Conservation (phyloP, 31 red algal species). For the Endocladia muricata region DNA sequence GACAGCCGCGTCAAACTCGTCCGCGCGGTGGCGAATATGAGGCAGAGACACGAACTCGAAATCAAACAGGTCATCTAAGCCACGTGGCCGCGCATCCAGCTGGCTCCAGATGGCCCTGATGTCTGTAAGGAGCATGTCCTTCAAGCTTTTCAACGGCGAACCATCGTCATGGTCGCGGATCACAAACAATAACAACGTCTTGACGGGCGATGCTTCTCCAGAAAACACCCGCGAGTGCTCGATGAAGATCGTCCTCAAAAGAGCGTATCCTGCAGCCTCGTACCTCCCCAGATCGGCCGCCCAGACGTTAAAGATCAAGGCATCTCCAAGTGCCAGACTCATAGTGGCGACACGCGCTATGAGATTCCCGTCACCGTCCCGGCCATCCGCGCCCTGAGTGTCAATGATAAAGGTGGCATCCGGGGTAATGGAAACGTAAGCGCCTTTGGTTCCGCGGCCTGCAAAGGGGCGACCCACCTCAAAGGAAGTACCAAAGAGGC, state of each 20-base stretch:
- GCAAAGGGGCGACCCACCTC: slow-evolving; percentile 59
- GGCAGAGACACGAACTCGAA: slow-evolving; percentile 87
- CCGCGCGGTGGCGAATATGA: slow-evolving; percentile 74
- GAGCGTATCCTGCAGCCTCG: slow-evolving; percentile 88
- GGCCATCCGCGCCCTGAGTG: slow-evolving; percentile 82
- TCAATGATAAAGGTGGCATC: slow-evolving; percentile 51
- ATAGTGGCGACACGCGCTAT: slow-evolving; percentile 64
- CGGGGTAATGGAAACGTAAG: slow-evolving; percentile 38
- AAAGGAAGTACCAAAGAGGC: slow-evolving; percentile 67
- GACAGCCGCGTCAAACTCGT: slow-evolving; percentile 69
- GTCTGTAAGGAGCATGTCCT: slow-evolving; percentile 63
- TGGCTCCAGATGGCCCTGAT: slow-evolving; percentile 66
- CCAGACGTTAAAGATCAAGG: slow-evolving; percentile 86
- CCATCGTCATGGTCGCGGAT: slow-evolving; percentile 94
- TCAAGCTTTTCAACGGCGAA: slow-evolving; percentile 55
- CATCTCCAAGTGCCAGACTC: slow-evolving; percentile 67
- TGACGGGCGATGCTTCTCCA: slow-evolving; percentile 49
- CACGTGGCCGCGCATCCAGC: slow-evolving; percentile 32
- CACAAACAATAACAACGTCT: slow-evolving; percentile 79
- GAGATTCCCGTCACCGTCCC: slow-evolving; percentile 58
- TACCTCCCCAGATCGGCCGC: slow-evolving; percentile 86
- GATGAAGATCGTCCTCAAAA: slow-evolving; percentile 74
- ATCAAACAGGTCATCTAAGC: slow-evolving; percentile 68
- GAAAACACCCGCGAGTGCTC: slow-evolving; percentile 80
- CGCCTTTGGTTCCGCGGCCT: slow-evolving; percentile 58